Evolutionary conservation across 2,329 filamentous ascomycete species (phyloP).

Genomic region (Fusarium verticillioides): DNA sequence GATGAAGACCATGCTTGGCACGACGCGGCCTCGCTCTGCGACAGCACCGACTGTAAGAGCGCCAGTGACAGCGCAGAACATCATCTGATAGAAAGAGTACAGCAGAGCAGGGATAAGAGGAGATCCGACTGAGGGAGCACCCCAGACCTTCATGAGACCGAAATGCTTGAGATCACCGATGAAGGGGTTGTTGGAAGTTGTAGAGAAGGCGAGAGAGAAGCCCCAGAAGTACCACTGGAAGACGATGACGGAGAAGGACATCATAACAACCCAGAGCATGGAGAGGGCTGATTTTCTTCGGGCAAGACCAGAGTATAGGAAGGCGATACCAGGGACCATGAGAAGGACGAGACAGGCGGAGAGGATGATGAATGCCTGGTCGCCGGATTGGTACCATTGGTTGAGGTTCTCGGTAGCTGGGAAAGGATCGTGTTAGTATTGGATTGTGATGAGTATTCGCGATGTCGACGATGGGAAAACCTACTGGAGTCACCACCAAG

Average conservation of each 20-base stretch:
- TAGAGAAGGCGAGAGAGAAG: conserved; percentile 92
- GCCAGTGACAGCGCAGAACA: conserved; percentile 94
- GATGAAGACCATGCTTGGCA: conserved; percentile 93
- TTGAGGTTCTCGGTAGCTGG: conserved; percentile 87
- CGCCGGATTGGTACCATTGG: conserved; percentile 92
- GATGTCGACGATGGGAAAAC: conserved; percentile 46
- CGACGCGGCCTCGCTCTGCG: conserved; percentile 90
- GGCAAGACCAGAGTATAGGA: conserved; percentile 97
- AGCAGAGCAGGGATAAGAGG: conserved; percentile 89
- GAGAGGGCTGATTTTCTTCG: conserved; percentile 96
- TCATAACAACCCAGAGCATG: conserved; percentile 98
- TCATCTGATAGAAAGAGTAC: conserved; percentile 98
- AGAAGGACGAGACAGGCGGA: conserved; percentile 91
- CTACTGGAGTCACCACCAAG: conserved; percentile 83
- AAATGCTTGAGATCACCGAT: conserved; percentile 93
- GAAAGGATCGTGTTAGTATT: conserved; percentile 4
- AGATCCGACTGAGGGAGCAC: conserved; percentile 85
- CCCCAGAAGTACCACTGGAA: conserved; percentile 99
- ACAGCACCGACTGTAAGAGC: conserved; percentile 93
- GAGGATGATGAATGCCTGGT: conserved; percentile 93
- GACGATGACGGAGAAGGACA: conserved; percentile 86
- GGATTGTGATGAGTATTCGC: neutral
- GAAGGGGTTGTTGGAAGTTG: conserved; percentile 83
- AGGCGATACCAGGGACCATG: conserved; percentile 97
- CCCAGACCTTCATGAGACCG: conserved; percentile 86